Evolutionary conservation across 768 basidiomycete genomes (phyloP), one percentile per base, ranked within the genome.

Genomic region (Nidularia pulvinata): DNA sequence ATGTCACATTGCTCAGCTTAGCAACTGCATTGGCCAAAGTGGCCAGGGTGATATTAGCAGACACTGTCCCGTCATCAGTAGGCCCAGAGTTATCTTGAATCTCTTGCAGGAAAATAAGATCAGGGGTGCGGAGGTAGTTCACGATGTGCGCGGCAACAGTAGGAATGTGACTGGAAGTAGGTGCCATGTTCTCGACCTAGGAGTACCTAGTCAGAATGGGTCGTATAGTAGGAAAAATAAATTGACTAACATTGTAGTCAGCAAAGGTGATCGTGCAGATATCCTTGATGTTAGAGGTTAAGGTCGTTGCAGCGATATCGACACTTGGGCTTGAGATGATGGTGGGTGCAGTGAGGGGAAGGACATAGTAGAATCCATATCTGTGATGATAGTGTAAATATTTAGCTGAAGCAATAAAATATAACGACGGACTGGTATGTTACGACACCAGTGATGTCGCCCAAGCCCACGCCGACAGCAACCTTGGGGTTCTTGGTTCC

Each of bases 81-180:
- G 75, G 59, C 4, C 83, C 83, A 2, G 73, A 75, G 62, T 84
- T 79, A 63, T 84, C 83, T 59, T 85, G 82, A 14, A 87, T 80
- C 58, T 87, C 85, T 65, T 87, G 84, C 6, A 87, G 57, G 63
- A 85, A 84, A 56, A 87, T 62, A 50, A 87, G 71, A 59, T 86
- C 83, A 1, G 85, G 84, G 0, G 77, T 73, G 14, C 69, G 65
- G 13, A 87, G 73, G 53, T 70, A 67, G 25, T 71, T 68, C 7
- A 69, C 75, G 48, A 86, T 84, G 57, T 86, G 85, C 10, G 66
- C 57, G 1, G 83, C 84, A 42, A 85, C 70, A n/a, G 59, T 59
- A 1, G 75, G 68, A 6, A 86, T 64, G 58, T 83, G 79, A 6
- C 67, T 60, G 4, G 79, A 79, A 1, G 68, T 76, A 4, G 83